Evolutionary conservation across 1,139 yeast genomes (phyloP), one percentile per base, ranked within the genome.

Genomic region (Taphrina populina): DNA sequence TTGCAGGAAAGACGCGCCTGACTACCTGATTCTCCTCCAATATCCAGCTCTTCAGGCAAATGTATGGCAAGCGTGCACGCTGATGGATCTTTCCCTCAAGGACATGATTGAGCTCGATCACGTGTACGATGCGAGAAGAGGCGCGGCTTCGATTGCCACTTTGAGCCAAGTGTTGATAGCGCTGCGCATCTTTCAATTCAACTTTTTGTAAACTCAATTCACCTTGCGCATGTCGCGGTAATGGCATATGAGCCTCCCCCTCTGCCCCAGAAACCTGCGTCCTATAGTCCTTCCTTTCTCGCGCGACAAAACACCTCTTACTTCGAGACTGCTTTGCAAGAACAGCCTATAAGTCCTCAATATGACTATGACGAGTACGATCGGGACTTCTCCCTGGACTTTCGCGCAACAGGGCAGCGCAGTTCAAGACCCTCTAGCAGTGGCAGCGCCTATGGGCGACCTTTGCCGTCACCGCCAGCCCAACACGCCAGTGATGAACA

Each of bases 201-300:
- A 7, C 10, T 27, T 27, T 27, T n/a, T n/a, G n/a, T n/a, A n/a
- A n/a, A n/a, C n/a, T n/a, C n/a, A n/a, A n/a, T n/a, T n/a, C n/a
- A n/a, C n/a, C n/a, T n/a, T n/a, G 39, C 4, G 24, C 17, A 43
- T 43, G 37, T 26, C 4, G 32, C 27, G 19, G 36, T 13, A n/a
- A 43, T 43, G 47, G 10, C 36, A 17, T 26, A 30, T 20, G 32
- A 20, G 17, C 47, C 37, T 19, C 47, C 47, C 15, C 47, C 47
- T 7, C 20, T 40, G 5, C 54, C 54, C 4, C 33, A 39, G 15
- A 49, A 49, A 24, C 54, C 54, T 10, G 44, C 46, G 13, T 49
- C 54, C 2, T 49, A 49, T 17, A 49, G 54, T 23, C 54, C 54
- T 21, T 21, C 54, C 4, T 49, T 49, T 23, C 32, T 49, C 4